Evolutionary conservation across 257 asterid species (phyloP).

Genomic region (Osmanthus fragrans): DNA sequence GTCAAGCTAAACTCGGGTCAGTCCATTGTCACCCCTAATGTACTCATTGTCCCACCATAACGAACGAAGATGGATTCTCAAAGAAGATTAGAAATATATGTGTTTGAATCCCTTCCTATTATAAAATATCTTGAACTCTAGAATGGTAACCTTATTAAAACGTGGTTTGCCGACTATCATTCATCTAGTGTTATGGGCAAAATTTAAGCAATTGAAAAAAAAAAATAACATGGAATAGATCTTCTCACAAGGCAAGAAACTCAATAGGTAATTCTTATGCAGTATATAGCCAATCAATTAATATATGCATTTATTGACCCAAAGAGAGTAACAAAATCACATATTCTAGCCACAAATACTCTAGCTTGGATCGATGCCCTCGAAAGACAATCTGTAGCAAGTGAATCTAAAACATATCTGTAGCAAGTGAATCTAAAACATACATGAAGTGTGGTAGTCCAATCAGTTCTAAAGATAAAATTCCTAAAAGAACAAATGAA

Average conservation of each 20-base stretch:
- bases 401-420: not conserved
- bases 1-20: too few species aligned
- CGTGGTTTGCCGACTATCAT: too few species aligned
- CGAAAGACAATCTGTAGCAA: not conserved
- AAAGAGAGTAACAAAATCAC: not conserved
- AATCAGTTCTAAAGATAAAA: not conserved
- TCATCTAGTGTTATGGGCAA: too few species aligned
- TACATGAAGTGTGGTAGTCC: not conserved
- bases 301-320: not conserved
- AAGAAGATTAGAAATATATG: too few species aligned
- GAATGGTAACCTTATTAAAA: too few species aligned
- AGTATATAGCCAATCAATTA: not conserved
- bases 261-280: conserved; percentile 3
- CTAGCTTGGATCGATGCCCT: not conserved
- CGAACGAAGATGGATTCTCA: too few species aligned
- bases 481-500: not conserved
- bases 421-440: not conserved
- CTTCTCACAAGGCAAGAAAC: not conserved
- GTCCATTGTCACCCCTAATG: too few species aligned
- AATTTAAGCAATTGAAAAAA: too few species aligned
- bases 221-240: not conserved
- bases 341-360: not conserved
- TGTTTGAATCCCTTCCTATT: too few species aligned
- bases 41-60: too few species aligned
- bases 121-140: too few species aligned